phyloP scores from a whole-genome alignment of 2,329 filamentous ascomycete species.

The Apiospora arundinis region DNA sequence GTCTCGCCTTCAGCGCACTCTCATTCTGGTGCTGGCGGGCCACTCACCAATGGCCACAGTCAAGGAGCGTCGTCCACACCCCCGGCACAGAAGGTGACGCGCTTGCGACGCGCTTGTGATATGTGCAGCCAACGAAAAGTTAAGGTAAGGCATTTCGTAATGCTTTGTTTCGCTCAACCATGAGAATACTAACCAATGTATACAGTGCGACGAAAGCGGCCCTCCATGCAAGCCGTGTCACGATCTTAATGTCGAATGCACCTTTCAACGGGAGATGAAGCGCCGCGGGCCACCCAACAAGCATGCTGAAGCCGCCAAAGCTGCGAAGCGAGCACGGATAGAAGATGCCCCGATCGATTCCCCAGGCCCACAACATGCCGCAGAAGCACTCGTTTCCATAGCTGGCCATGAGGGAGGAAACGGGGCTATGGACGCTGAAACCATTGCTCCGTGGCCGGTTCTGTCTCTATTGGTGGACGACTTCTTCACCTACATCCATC shows the following conservation, averaged over 20 bases:
- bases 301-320: slow-evolving; percentile 61
- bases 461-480: slow-evolving; percentile 76
- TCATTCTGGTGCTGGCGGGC: neutral
- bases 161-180: neutral
- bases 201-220: slow-evolving; percentile 58
- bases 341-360: slow-evolving; percentile 40
- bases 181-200: slow-evolving; percentile 23
- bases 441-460: slow-evolving; percentile 73
- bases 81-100: slow-evolving; percentile 53
- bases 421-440: slow-evolving; percentile 63
- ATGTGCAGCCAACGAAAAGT: slow-evolving; percentile 69
- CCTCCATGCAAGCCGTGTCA: slow-evolving; percentile 63
- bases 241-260: slow-evolving; percentile 64
- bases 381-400: slow-evolving; percentile 56
- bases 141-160: slow-evolving; percentile 46
- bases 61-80: slow-evolving; percentile 23
- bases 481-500: slow-evolving; percentile 84
- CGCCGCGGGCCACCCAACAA: slow-evolving; percentile 66
- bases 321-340: slow-evolving; percentile 53
- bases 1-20: slow-evolving; percentile 6
- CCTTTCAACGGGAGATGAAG: slow-evolving; percentile 63
- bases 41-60: slow-evolving; percentile 2
- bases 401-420: slow-evolving; percentile 43
- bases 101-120: slow-evolving; percentile 64
- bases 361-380: slow-evolving; percentile 53